These are phyloP conservation scores for Marasmius sp. DNA, from an alignment of 1,284 basidiomycete genomes.

Conservation along the genomic window DNA sequence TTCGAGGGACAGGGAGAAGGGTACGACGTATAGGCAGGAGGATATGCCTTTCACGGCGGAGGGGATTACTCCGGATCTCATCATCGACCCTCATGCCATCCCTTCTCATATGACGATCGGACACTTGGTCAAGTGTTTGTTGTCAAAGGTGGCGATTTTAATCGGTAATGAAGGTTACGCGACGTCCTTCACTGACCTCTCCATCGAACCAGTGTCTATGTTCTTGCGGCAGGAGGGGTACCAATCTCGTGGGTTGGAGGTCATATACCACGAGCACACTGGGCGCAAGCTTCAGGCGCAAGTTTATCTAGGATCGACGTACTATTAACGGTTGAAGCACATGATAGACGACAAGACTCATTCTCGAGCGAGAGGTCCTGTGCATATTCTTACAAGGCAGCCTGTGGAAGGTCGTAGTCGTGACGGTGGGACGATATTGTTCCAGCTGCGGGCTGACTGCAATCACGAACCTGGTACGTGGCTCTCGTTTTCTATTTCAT, in stretches of 20 bases:
- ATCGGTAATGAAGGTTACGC: conserved; percentile 98
- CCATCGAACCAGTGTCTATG: conserved; percentile 91
- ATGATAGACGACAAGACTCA: conserved; percentile 99
- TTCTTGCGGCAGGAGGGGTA: conserved; percentile 85
- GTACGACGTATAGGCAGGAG: conserved; percentile 98
- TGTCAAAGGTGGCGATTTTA: conserved; percentile 93
- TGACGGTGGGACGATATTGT: conserved; percentile 56
- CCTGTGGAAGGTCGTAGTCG: conserved; percentile 98
- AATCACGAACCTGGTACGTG: too few species aligned
- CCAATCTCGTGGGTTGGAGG: conserved; percentile 94
- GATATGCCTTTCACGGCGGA: conserved; percentile 99
- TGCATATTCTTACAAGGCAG: too few species aligned
- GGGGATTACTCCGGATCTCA: too few species aligned
- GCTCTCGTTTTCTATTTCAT: too few species aligned
- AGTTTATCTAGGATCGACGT: too few species aligned
- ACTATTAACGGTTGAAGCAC: conserved; percentile 87
- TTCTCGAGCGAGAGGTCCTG: conserved; percentile 95
- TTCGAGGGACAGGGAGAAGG: conserved; percentile 99
- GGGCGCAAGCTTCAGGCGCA: too few species aligned
- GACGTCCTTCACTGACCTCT: conserved; percentile 97
- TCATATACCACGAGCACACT: conserved; percentile 86
- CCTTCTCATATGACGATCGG: conserved; percentile 99
- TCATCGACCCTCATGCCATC: conserved; percentile 99
- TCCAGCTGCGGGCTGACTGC: too few species aligned
- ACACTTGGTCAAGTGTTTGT: conserved; percentile 95